Conservation (phyloP, 345 rosid genomes). For the Reutealis trisperma region DNA sequence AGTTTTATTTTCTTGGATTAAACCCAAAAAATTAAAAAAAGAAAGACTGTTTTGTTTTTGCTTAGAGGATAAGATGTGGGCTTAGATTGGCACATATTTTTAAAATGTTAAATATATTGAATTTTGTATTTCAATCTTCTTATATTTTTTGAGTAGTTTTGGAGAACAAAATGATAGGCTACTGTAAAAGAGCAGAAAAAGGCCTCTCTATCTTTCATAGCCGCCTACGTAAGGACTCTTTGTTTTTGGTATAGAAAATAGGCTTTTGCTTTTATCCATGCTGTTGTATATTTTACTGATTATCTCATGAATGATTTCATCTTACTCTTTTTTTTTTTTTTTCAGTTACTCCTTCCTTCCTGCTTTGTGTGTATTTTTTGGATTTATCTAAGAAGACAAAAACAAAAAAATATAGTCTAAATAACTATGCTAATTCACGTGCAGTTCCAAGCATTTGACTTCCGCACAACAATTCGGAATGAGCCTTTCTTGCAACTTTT, state of each 20-base stretch:
- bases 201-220: background rate
- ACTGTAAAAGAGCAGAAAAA: background rate
- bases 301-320: background rate
- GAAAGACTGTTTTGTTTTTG: background rate
- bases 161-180: background rate
- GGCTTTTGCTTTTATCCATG: background rate
- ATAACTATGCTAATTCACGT: conserved; percentile 22
- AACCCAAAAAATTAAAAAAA: no score
- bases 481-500: conserved; percentile 98
- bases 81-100: background rate
- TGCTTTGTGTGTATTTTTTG: background rate
- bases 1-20: background rate
- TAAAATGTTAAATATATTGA: background rate
- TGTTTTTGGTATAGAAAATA: background rate
- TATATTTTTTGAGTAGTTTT: background rate
- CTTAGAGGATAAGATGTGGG: background rate
- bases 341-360: background rate
- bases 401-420: background rate
- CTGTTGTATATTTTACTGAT: background rate
- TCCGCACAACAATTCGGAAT: conserved; percentile 85
- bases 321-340: background rate
- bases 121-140: background rate
- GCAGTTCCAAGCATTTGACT: conserved; percentile 94
- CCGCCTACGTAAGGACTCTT: background rate
- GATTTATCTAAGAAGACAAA: background rate